Percentiles rank a stretch among this genome's conserved stretches.
Evolutionary conservation across 176 grass and related monocot species (phyloP).

Genomic region (Elaeis guineensis): DNA sequence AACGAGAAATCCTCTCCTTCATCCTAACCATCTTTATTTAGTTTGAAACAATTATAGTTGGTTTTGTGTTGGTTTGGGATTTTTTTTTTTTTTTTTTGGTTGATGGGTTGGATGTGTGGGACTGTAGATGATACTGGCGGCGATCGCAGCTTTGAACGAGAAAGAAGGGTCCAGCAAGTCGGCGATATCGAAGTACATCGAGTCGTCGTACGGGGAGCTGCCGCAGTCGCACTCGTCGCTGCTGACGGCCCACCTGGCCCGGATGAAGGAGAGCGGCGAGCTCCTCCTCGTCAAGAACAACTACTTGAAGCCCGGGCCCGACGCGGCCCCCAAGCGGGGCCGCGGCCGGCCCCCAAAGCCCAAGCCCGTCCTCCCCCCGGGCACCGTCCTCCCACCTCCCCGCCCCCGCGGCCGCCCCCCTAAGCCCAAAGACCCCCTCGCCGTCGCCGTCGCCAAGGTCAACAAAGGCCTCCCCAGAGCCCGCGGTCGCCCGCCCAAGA

Average conservation of each 20-base stretch:
- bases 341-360: conserved; percentile 6
- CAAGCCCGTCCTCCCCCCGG: background rate
- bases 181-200: conserved; percentile 12
- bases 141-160: conserved; percentile 6
- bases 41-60: too few species aligned
- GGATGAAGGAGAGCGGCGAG: conserved; percentile 8
- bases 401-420: background rate
- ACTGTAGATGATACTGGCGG: conserved; percentile 17
- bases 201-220: background rate
- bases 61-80: too few species aligned
- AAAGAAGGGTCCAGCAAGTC: conserved; percentile 1
- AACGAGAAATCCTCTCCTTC: too few species aligned
- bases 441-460: conserved; percentile 1
- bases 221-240: conserved; percentile 4
- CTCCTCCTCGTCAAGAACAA: background rate
- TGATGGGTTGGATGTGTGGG: background rate
- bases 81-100: background rate
- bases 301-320: background rate
- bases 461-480: background rate
- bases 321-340: background rate
- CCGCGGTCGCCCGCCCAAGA: conserved; percentile 3
- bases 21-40: too few species aligned
- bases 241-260: conserved; percentile 1
- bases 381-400: background rate
- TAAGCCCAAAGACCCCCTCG: conserved; percentile 3